A percentile compares a stretch with the other conserved stretches of the same genome.
Conservation (phyloP, 352 stramenopile species). For the Phytopythium delawarense region DNA sequence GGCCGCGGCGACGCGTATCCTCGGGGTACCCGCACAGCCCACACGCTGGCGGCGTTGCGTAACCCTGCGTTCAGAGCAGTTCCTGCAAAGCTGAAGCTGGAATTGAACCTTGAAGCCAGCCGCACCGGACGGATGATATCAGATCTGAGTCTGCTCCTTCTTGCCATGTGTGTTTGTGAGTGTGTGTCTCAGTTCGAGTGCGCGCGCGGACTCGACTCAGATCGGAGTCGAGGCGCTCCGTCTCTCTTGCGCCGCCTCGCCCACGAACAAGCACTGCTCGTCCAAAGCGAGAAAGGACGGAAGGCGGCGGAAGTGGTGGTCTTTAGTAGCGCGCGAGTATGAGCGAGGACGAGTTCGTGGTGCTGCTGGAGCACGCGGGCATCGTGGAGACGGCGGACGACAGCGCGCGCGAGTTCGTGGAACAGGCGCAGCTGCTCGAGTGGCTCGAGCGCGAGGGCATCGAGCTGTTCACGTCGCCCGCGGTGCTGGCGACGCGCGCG, state of each 20-base stretch:
- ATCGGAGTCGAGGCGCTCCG: background rate
- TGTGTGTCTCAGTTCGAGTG: background rate
- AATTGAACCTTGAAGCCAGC: background rate
- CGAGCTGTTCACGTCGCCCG: conserved; percentile 47
- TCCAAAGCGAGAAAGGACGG: background rate
- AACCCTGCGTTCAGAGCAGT: background rate
- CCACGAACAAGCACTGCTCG: background rate
- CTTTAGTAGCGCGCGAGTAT: conserved; percentile 14
- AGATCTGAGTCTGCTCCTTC: background rate
- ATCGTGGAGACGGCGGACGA: conserved; percentile 71
- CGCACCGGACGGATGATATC: background rate
- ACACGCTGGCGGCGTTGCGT: background rate
- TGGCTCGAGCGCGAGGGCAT: conserved; percentile 74
- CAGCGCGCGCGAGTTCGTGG: conserved; percentile 66
- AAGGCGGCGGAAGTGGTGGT: background rate
- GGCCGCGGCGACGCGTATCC: background rate
- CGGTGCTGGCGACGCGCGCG: conserved; percentile 16
- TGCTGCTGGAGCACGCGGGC: conserved; percentile 75
- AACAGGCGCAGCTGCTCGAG: conserved; percentile 51
- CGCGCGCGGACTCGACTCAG: background rate
- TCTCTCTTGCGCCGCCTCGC: background rate
- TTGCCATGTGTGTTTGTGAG: too few species aligned
- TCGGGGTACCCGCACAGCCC: background rate
- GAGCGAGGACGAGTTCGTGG: conserved; percentile 85
- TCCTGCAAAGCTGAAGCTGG: background rate